Conservation (phyloP, 176 grass and related monocot species). For the Elymus sibiricus region DNA sequence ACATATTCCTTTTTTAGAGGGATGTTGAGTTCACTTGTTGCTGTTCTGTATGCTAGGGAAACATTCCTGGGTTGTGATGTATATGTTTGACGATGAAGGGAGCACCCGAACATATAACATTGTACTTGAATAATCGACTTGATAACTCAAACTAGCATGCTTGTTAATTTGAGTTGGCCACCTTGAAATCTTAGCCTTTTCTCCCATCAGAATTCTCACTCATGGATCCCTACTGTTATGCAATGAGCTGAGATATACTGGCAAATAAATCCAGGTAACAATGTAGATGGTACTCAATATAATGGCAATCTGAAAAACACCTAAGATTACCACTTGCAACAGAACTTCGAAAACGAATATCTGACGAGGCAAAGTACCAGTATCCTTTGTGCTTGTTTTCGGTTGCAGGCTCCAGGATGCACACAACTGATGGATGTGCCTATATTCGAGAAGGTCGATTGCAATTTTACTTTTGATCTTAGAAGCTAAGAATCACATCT, state of each 20-base stretch:
- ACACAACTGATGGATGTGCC: background rate
- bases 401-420: background rate
- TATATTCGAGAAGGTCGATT: background rate
- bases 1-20: background rate
- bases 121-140: background rate
- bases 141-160: background rate
- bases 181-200: background rate
- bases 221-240: background rate
- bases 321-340: background rate
- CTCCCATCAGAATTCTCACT: background rate
- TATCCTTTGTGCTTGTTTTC: constrained; percentile 6
- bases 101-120: background rate
- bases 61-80: background rate
- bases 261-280: background rate
- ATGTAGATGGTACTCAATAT: background rate
- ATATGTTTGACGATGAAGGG: background rate
- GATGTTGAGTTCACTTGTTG: background rate
- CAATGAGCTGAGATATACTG: background rate
- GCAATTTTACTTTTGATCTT: background rate
- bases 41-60: background rate
- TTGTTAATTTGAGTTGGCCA: background rate
- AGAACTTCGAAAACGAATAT: background rate
- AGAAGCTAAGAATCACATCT: background rate
- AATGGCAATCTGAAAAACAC: background rate
- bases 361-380: background rate